Evolutionary conservation across 2,329 filamentous ascomycete species (phyloP), one percentile per base, ranked within the genome.

Genomic region (Esteya vermicola): DNA sequence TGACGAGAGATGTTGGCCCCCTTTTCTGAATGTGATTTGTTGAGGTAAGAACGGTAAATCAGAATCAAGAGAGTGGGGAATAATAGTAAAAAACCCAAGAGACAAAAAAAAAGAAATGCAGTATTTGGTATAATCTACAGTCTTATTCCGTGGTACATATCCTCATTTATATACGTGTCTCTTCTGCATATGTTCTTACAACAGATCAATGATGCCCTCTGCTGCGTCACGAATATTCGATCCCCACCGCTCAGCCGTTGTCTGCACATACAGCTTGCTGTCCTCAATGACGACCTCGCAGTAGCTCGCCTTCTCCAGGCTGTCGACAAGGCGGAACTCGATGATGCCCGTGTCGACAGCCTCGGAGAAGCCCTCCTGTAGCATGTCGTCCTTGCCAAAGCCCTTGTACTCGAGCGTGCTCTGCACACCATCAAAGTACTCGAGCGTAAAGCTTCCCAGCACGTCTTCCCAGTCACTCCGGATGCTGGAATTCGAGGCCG

Each of bases 341-440:
- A 70, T 51, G 48, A 62, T 57, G 30, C 54, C 57, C 47, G 56
- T 62, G 9, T 58, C 55, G n/a, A 69, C 51, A 4, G 53, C 61
- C 45, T 72, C 67, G 16, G 63, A 50, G 46, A 71, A 59, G 4
- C 60, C 67, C 50, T 70, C 67, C 41, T 57, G 59, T 22, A 70
- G 52, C 52, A 69, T 55, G 1, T 70, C 67, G 43, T 72, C 48
- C 3, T 16, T 16, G 36, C 30, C 43, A 33, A 50, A 48, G 36
- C 43, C 41, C n/a, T 43, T 22, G 32, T 8, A 27, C 20, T 43
- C 34, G n/a, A 48, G 38, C n/a, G 37, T 54, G 34, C 51, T 55
- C 23, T 51, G 52, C n/a, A 72, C 51, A 1, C 42, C 38, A 9
- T 46, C 41, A 40, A 65, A 68, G 53, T 73, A 74, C 19, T 47